A percentile compares a stretch with the other conserved stretches of the same genome.
phyloP scores from a whole-genome alignment of 129 eudicot species.

The Solidago caesia region DNA sequence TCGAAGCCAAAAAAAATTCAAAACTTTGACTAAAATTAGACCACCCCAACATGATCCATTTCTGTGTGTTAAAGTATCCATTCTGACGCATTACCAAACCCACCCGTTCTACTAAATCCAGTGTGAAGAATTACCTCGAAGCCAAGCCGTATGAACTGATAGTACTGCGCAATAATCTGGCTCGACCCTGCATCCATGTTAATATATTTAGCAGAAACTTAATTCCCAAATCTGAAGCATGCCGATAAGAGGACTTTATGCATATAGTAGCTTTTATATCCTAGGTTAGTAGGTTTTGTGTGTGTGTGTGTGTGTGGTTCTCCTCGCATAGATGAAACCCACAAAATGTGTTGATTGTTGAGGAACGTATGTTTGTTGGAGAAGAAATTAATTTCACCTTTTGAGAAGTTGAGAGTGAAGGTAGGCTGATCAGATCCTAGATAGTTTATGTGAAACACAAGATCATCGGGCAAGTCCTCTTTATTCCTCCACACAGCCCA shows the following conservation, averaged over 20 bases:
- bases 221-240: neutral
- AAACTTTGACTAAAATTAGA: neutral
- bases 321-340: neutral
- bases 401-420: constrained; percentile 75
- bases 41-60: neutral
- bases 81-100: neutral
- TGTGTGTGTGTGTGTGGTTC: neutral
- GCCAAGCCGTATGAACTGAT: constrained; percentile 13
- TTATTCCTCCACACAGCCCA: constrained; percentile 83
- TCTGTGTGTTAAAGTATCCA: neutral
- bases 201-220: neutral
- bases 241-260: neutral
- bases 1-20: neutral
- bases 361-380: neutral
- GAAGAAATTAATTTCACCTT: constrained; percentile 40
- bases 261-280: neutral
- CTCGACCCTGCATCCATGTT: constrained; percentile 22
- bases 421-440: constrained; percentile 87
- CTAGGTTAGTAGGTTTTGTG: too few species aligned
- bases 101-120: neutral
- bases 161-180: constrained; percentile 10
- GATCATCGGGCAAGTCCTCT: constrained; percentile 78
- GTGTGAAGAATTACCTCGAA: neutral
- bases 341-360: neutral
- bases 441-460: constrained; percentile 74